These are phyloP conservation scores for Russula dissimulans DNA, from an alignment of 768 basidiomycete genomes.

Conservation along the genomic window DNA sequence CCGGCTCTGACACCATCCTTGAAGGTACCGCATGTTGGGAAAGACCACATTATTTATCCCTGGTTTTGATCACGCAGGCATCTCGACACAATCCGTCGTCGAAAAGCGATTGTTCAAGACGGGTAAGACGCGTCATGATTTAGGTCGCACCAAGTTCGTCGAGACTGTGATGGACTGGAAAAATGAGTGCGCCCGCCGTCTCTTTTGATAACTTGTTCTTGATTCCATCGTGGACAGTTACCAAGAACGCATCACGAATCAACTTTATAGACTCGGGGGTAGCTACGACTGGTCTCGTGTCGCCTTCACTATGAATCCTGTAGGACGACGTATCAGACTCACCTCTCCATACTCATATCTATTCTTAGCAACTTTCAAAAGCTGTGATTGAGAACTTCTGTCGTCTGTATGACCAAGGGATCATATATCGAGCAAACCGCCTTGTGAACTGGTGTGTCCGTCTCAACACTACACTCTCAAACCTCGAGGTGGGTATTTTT, in stretches of 20 bases:
- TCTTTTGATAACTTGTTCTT: background rate
- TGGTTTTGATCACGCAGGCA: slow-evolving; percentile 97
- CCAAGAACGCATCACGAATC: slow-evolving; percentile 85
- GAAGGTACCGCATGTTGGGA: slow-evolving; percentile 92
- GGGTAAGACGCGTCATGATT: slow-evolving; percentile 80
- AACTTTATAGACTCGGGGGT: slow-evolving; percentile 80
- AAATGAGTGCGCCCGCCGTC: slow-evolving; percentile 59
- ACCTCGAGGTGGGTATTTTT: slow-evolving; percentile 65
- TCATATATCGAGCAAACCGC: slow-evolving; percentile 90
- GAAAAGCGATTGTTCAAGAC: slow-evolving; percentile 86
- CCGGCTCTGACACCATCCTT: background rate
- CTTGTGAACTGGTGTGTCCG: slow-evolving; percentile 97
- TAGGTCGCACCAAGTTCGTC: slow-evolving; percentile 89
- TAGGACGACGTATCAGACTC: slow-evolving; percentile 26
- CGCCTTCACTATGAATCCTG: slow-evolving; percentile 93
- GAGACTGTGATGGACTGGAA: slow-evolving; percentile 95
- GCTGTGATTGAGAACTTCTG: slow-evolving; percentile 92
- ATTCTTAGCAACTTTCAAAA: slow-evolving; percentile 49
- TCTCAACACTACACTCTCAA: slow-evolving; percentile 95
- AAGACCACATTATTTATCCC: slow-evolving; percentile 85
- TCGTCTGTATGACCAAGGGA: slow-evolving; percentile 80
- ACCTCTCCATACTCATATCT: background rate
- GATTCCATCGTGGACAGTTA: slow-evolving; percentile 44
- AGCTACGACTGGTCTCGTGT: slow-evolving; percentile 93
- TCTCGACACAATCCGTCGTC: slow-evolving; percentile 96